phyloP scores from a whole-genome alignment of 352 stramenopile genomes.

The Phytophthora megakarya region DNA sequence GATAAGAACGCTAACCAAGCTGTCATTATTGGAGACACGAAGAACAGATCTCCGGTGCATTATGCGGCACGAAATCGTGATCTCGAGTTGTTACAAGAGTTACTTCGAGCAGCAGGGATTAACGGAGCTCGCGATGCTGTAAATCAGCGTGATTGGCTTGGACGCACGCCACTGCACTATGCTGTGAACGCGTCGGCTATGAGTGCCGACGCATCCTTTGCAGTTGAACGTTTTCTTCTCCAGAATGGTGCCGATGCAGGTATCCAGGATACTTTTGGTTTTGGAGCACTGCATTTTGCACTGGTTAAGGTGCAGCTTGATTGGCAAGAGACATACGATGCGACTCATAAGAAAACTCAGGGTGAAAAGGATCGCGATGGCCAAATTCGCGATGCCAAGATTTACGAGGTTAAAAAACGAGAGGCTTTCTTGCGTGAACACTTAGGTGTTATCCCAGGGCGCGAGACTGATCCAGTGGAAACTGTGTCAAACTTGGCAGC shows the following conservation, averaged over 20 bases:
- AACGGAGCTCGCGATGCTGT: slow-evolving; percentile 40
- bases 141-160: slow-evolving; percentile 56
- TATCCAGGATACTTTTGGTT: slow-evolving; percentile 61
- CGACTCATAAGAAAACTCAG: slow-evolving; percentile 32
- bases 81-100: slow-evolving; percentile 52
- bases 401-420: slow-evolving; percentile 55
- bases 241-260: slow-evolving; percentile 59
- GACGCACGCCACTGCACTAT: slow-evolving; percentile 71
- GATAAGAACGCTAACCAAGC: slow-evolving; percentile 49
- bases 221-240: slow-evolving; percentile 75
- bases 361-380: slow-evolving; percentile 40
- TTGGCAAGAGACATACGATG: slow-evolving; percentile 66
- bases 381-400: slow-evolving; percentile 20
- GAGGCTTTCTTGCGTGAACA: slow-evolving; percentile 44
- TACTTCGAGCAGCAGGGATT: slow-evolving; percentile 48
- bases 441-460: slow-evolving; percentile 45
- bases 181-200: slow-evolving; percentile 72
- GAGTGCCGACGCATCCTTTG: slow-evolving; percentile 75
- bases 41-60: slow-evolving; percentile 62
- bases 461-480: slow-evolving; percentile 71
- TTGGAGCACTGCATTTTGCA: slow-evolving; percentile 67
- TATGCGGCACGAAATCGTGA: slow-evolving; percentile 68
- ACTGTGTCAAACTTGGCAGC: slow-evolving; percentile 73
- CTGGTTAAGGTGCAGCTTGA: slow-evolving; percentile 70
- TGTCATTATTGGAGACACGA: slow-evolving; percentile 47